These are phyloP conservation scores for Suhomyces sp. DNA, from an alignment of 805 yeast species.

Conservation along the genomic window DNA sequence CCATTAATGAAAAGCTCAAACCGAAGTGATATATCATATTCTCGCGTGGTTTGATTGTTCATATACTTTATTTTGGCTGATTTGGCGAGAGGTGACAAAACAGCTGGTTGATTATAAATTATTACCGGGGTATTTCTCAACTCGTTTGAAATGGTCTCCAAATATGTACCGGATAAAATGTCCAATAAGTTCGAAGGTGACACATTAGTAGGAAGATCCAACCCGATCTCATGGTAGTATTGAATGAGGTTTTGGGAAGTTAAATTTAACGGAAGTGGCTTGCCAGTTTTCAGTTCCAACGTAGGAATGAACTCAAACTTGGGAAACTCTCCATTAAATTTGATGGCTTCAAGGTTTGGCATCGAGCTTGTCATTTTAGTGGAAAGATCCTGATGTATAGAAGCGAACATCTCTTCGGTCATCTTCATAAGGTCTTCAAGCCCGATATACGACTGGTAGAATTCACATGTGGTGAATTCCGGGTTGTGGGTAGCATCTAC, in stretches of 20 bases:
- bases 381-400: slow-evolving; percentile 33
- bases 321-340: slow-evolving; percentile 13
- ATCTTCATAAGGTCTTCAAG: slow-evolving; percentile 63
- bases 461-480: slow-evolving; percentile 88
- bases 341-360: slow-evolving; percentile 21
- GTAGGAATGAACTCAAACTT: slow-evolving; percentile 66
- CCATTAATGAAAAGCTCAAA: slow-evolving; percentile 84
- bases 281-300: slow-evolving; percentile 53
- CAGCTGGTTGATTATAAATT: slow-evolving; percentile 78
- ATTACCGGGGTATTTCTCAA: slow-evolving; percentile 55
- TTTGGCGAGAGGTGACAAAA: slow-evolving; percentile 86
- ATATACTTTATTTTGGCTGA: slow-evolving; percentile 37
- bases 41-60: slow-evolving; percentile 4
- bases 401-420: slow-evolving; percentile 56
- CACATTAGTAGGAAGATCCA: slow-evolving; percentile 33
- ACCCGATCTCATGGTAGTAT: slow-evolving; percentile 38
- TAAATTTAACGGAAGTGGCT: slow-evolving; percentile 44
- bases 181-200: slow-evolving; percentile 66
- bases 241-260: slow-evolving; percentile 37
- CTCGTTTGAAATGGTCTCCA: slow-evolving; percentile 60
- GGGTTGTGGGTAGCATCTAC: slow-evolving; percentile 92
- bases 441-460: slow-evolving; percentile 70
- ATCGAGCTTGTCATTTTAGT: slow-evolving; percentile 1
- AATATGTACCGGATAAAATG: slow-evolving; percentile 52
- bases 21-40: slow-evolving; percentile 54